Evolutionary conservation across 305 asterid species (phyloP).

Genomic region (Plantago coronopus): DNA sequence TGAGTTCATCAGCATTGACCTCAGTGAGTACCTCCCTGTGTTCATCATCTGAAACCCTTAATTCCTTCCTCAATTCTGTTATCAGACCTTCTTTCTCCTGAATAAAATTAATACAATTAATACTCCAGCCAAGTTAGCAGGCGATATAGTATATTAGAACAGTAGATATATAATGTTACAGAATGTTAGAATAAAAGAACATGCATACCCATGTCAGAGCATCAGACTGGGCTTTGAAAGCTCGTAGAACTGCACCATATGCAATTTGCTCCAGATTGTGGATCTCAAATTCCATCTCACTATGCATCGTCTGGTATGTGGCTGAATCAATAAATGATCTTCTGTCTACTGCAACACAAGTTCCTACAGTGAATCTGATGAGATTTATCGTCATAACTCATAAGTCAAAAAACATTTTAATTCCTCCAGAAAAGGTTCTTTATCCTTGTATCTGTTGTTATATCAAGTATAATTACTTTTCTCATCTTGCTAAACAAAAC

Average conservation of each 20-base stretch:
- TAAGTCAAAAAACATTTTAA: neutral
- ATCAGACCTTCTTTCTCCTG: conserved; percentile 96
- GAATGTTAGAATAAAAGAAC: conserved; percentile 17
- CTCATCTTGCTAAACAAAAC: too few relatives aligned
- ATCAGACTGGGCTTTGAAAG: conserved; percentile 97
- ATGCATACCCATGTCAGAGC: conserved; percentile 90
- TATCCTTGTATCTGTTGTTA: too few relatives aligned
- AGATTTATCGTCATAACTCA: conserved; percentile 48
- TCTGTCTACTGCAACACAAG: conserved; percentile 46
- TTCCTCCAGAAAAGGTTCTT: too few relatives aligned
- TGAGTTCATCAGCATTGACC: conserved; percentile 85
- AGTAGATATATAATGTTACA: conserved; percentile 2
- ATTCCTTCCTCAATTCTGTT: conserved; percentile 92
- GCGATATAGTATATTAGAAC: conserved; percentile 13
- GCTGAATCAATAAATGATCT: conserved; percentile 41
- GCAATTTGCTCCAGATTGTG: conserved; percentile 95
- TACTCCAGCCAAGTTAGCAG: conserved; percentile 5
- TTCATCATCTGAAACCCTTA: conserved; percentile 97
- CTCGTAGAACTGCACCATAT: conserved; percentile 86
- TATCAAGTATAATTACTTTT: too few relatives aligned
- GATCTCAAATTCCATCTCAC: conserved; percentile 81
- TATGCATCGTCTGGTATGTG: conserved; percentile 50
- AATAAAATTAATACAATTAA: conserved; percentile 11
- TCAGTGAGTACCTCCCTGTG: conserved; percentile 77
- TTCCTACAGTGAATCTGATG: conserved; percentile 38